These are phyloP conservation scores for Thymus mandschuricus DNA, from an alignment of 257 asterid species.

Conservation along the genomic window DNA sequence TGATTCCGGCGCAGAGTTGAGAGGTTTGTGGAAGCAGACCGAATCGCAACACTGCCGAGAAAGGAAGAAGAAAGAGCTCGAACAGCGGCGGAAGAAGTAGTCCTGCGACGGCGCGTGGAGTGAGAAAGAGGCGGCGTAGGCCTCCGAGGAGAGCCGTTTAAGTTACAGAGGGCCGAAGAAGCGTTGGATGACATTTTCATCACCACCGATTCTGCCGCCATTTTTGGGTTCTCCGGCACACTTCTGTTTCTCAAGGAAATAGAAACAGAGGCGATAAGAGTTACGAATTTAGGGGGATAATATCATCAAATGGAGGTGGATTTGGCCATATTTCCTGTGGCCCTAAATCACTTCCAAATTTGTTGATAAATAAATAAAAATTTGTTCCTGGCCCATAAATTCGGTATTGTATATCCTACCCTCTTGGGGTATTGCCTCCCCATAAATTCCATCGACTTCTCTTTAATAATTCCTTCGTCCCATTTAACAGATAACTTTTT, in stretches of 20 bases:
- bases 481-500: too few species aligned
- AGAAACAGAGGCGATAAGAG: not conserved
- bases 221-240: slow-evolving; percentile 24
- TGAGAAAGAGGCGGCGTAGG: slow-evolving; percentile 50
- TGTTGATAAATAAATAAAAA: slow-evolving; percentile 21
- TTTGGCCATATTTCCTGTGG: slow-evolving; percentile 36
- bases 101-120: slow-evolving; percentile 49
- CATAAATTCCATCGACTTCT: slow-evolving; percentile 22
- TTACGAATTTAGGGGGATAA: slow-evolving; percentile 20
- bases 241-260: not conserved
- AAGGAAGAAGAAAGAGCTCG: slow-evolving; percentile 61
- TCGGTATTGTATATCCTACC: not conserved
- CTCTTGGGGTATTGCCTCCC: too few species aligned
- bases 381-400: slow-evolving; percentile 25
- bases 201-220: slow-evolving; percentile 76
- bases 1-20: slow-evolving; percentile 44
- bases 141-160: slow-evolving; percentile 63
- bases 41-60: slow-evolving; percentile 51
- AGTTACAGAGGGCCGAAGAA: slow-evolving; percentile 67
- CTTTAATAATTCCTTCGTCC: not conserved
- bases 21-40: slow-evolving; percentile 40
- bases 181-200: slow-evolving; percentile 65
- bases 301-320: slow-evolving; percentile 11
- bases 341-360: slow-evolving; percentile 19
- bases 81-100: slow-evolving; percentile 35